These are phyloP conservation scores for Aspergillus cavernicola DNA, from an alignment of 495 filamentous ascomycete species.

Conservation along the genomic window DNA sequence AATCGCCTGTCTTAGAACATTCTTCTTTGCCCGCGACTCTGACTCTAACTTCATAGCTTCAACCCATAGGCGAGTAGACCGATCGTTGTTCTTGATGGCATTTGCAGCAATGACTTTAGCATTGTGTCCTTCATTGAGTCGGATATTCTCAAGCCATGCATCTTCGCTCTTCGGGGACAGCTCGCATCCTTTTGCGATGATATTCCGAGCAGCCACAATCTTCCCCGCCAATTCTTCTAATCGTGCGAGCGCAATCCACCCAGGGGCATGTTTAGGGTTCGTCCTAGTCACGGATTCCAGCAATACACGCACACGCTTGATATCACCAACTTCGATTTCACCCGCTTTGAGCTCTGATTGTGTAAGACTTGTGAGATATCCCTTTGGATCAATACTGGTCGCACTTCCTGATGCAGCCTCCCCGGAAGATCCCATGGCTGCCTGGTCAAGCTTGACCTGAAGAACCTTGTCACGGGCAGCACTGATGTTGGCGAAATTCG, in stretches of 20 bases:
- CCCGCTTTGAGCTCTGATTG: slow-evolving; percentile 73
- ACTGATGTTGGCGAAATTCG: slow-evolving; percentile 97
- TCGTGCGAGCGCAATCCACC: slow-evolving; percentile 92
- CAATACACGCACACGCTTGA: slow-evolving; percentile 90
- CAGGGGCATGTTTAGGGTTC: slow-evolving; percentile 92
- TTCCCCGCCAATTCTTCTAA: slow-evolving; percentile 91
- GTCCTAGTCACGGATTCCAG: slow-evolving; percentile 93
- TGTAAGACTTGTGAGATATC: slow-evolving; percentile 87
- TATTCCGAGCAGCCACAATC: slow-evolving; percentile 75
- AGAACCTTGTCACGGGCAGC: slow-evolving; percentile 92
- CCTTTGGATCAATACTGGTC: slow-evolving; percentile 91
- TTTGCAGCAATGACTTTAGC: slow-evolving; percentile 95
- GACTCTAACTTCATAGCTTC: slow-evolving; percentile 92
- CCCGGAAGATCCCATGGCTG: slow-evolving; percentile 66
- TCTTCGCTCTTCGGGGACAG: slow-evolving; percentile 93
- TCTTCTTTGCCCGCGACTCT: slow-evolving; percentile 75
- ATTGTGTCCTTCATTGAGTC: slow-evolving; percentile 85
- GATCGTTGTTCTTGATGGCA: slow-evolving; percentile 84
- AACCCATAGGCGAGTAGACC: slow-evolving; percentile 86
- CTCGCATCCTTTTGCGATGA: slow-evolving; percentile 82
- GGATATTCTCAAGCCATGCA: slow-evolving; percentile 91
- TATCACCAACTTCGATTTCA: slow-evolving; percentile 83
- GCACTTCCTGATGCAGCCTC: slow-evolving; percentile 73
- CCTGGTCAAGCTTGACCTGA: slow-evolving; percentile 85
- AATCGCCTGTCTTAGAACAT: slow-evolving; percentile 82